A percentile compares a stretch with the other conserved stretches of the same genome.
Conservation (phyloP, 805 yeast species). For the Myxozyma mucilagina region DNA sequence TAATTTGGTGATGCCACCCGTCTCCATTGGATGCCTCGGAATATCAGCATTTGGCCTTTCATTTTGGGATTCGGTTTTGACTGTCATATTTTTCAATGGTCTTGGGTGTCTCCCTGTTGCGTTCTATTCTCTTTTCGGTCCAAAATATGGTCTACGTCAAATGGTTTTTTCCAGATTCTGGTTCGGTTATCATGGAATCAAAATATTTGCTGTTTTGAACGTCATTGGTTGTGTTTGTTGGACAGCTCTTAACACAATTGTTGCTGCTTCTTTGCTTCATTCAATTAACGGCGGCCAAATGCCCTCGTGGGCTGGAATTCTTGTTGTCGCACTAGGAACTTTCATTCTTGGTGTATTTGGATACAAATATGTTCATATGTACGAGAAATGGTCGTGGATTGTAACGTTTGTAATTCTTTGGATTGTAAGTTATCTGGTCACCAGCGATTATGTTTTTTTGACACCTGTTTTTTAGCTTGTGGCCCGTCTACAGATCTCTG, state of each 20-base stretch:
- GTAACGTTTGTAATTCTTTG: conserved; percentile 74
- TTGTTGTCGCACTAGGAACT: conserved; percentile 65
- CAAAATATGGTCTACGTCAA: conserved; percentile 82
- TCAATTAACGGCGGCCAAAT: conserved; percentile 64
- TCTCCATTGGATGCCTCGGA: conserved; percentile 73
- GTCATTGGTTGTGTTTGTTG: conserved; percentile 88
- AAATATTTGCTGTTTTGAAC: conserved; percentile 76
- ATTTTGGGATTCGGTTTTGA: conserved; percentile 69
- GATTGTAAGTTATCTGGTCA: conserved; percentile 47
- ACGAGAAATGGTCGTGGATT: conserved; percentile 88
- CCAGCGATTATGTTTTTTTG: too few relatives aligned
- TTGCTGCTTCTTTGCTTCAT: conserved; percentile 79
- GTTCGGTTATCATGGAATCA: conserved; percentile 70
- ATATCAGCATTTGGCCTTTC: conserved; percentile 63
- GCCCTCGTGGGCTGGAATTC: conserved; percentile 91
- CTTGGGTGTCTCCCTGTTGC: conserved; percentile 81
- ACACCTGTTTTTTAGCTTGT: conserved; percentile 42
- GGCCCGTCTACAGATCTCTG: conserved; percentile 68
- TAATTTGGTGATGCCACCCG: conserved; percentile 81
- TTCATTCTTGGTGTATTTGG: conserved; percentile 79
- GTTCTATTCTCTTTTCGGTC: conserved; percentile 78
- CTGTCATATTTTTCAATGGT: conserved; percentile 69
- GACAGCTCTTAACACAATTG: conserved; percentile 90
- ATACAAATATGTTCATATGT: conserved; percentile 73
- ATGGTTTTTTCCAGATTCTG: conserved; percentile 77